Conservation (phyloP, 2,329 filamentous ascomycete species). For the Scytalidium sp. region DNA sequence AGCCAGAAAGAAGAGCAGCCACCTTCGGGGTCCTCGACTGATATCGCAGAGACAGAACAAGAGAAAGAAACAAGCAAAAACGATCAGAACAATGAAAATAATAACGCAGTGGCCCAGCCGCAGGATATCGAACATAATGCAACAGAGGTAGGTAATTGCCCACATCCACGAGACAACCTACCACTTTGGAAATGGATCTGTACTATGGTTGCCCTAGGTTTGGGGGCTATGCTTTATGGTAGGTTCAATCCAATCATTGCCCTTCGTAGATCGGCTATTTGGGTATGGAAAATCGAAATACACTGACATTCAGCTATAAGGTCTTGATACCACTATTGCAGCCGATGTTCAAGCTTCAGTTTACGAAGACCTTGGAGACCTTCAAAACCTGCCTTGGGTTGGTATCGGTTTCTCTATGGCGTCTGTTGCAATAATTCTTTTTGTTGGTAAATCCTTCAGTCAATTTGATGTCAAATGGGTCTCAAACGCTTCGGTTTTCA, state of each 20-base stretch:
- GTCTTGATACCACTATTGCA: background rate
- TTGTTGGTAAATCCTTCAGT: background rate
- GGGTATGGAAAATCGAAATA: background rate
- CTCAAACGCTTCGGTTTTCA: conserved; percentile 5
- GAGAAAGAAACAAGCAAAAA: too few species aligned
- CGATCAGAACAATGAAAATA: too few species aligned
- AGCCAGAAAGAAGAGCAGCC: too few species aligned
- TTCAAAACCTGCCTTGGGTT: background rate
- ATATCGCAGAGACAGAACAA: too few species aligned
- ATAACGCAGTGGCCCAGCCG: too few species aligned
- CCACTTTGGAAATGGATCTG: background rate
- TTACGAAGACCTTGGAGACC: background rate
- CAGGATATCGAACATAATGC: too few species aligned
- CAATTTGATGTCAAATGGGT: conserved; percentile 10
- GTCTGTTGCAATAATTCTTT: background rate
- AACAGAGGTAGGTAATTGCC: too few species aligned
- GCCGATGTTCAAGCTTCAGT: background rate
- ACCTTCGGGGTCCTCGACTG: too few species aligned
- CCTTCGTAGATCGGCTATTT: background rate
- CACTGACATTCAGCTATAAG: background rate
- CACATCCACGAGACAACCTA: background rate
- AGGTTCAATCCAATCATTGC: background rate
- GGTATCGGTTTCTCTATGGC: background rate
- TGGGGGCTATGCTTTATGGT: background rate
- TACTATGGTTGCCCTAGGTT: background rate